Evolutionary conservation across 495 filamentous ascomycete genomes (phyloP), one percentile per base, ranked within the genome.

Genomic region (Viridothelium virens): DNA sequence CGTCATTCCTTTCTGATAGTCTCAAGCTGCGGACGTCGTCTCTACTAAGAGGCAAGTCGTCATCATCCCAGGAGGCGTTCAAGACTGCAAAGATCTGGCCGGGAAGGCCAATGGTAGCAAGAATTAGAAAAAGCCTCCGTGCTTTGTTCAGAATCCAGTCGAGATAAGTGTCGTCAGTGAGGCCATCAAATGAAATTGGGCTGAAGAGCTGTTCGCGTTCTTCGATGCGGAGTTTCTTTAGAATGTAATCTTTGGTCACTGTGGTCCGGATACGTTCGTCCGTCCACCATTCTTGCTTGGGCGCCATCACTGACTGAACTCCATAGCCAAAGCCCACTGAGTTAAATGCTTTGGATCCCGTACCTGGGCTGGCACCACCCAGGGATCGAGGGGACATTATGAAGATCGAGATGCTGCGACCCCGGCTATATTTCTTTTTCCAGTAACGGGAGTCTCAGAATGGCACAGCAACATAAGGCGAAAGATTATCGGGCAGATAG

Each of bases 131-230:
- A 63, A 96, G 82, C 65, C 86, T 84, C 68, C 84, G 88, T 3
- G 90, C 87, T 70, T 87, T 89, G 67, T 88, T 78, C 62, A 95
- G 79, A 66, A 97, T 95, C 89, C 90, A 95, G 70, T 96, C 92
- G 76, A 91, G 86, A 72, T 96, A 97, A 1, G 91, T 95, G 69
- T 91, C 87, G 71, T 91, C 90, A 1, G 92, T 96, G 69, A 97
- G 75, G 12, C 88, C 90, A 72, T 92, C 91, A 77, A 94, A 96
- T 18, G 83, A 83, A 44, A 92, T 77, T 0, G 86, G 86, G 56
- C 82, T 79, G 71, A 94, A 86, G 16, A 97, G 79, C 36, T 82
- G 81, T 38, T 82, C 76, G 66, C 87, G 81, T 73, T 88, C 84
- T 14, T 86, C 81, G 12, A 85, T 83, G n/a, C 83, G 79, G 25